Evolutionary conservation across 2,329 filamentous ascomycete species (phyloP), one percentile per base, ranked within the genome.

Genomic region (Aspergillus costaricaensis): DNA sequence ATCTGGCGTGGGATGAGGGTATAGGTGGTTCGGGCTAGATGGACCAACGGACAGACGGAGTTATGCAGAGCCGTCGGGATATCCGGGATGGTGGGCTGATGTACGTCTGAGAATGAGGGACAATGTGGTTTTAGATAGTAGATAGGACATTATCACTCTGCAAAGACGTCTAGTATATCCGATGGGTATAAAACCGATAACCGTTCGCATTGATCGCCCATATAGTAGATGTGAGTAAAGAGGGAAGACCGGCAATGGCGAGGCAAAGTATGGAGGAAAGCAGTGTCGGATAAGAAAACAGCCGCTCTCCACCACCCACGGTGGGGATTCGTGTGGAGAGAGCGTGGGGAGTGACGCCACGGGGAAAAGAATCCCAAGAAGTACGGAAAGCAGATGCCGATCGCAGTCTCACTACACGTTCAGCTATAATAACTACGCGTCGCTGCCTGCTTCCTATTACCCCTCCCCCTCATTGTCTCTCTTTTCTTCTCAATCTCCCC

Each of bases 1-100:
- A 59, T 32, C 17, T 62, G 19, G 38, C 51, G 15, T 59, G 51
- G 43, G 47, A 50, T 32, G 47, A 50, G 15, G 30, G 47, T 32
- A 10, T n/a, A 10, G 12, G 32, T 36, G 32, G 32, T 36, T 36
- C 32, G 32, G 32, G 32, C 4, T 36, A 36, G 32, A 36, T 15
- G 32, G 32, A 44, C 17, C 9, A 21, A 19, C 19, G 19, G 41
- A 14, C 19, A 23, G 19, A 47, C 44, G 19, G 41, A 44, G 41
- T 43, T 19, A 6, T 43, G 41, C n/a, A 43, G 41, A 12, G 17
- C 41, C 41, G 41, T 44, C 41, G 41, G 41, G 19, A 44, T 14
- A 21, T 23, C 41, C 17, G 19, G 19, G 19, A 14, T 5, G 9
- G 19, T 44, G 41, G 41, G 19, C 41, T 44, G 41, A 44, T 44